Evolutionary conservation across 2,329 filamentous ascomycete genomes (phyloP).

Genomic region (Talaromyces amestolkiae): DNA sequence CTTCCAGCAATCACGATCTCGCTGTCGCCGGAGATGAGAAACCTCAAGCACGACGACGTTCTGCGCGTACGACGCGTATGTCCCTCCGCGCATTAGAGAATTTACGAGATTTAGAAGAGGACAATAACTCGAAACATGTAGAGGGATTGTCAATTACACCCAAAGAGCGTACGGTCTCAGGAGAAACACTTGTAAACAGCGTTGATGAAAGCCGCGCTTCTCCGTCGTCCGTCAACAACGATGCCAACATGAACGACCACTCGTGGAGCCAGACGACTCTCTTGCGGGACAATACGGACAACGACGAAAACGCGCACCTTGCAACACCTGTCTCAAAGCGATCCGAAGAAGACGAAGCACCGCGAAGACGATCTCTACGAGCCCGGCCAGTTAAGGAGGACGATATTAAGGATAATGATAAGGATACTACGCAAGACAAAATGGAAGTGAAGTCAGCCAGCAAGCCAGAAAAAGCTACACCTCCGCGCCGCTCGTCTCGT

Average conservation of each 20-base stretch:
- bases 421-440: background rate
- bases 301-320: constrained; percentile 30
- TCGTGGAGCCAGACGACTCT: constrained; percentile 29
- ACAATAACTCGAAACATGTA: constrained; percentile 23
- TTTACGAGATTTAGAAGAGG: constrained; percentile 27
- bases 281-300: constrained; percentile 23
- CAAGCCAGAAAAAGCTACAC: constrained; percentile 23
- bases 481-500: constrained; percentile 45
- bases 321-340: constrained; percentile 37
- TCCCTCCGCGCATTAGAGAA: constrained; percentile 35
- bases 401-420: constrained; percentile 19
- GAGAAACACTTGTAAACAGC: constrained; percentile 42
- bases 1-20: constrained; percentile 41
- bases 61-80: constrained; percentile 42
- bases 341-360: constrained; percentile 32
- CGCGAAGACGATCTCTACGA: constrained; percentile 32
- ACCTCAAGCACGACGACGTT: constrained; percentile 31
- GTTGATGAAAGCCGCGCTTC: constrained; percentile 34
- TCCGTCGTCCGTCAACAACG: constrained; percentile 39
- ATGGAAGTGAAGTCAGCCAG: constrained; percentile 21
- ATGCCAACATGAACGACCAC: constrained; percentile 43
- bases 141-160: constrained; percentile 25
- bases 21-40: constrained; percentile 34
- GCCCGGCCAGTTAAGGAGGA: constrained; percentile 33
- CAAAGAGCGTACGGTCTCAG: constrained; percentile 29